Conservation (phyloP, 225 moss, liverwort and hornwort species). For the Marchantia polymorpha region DNA sequence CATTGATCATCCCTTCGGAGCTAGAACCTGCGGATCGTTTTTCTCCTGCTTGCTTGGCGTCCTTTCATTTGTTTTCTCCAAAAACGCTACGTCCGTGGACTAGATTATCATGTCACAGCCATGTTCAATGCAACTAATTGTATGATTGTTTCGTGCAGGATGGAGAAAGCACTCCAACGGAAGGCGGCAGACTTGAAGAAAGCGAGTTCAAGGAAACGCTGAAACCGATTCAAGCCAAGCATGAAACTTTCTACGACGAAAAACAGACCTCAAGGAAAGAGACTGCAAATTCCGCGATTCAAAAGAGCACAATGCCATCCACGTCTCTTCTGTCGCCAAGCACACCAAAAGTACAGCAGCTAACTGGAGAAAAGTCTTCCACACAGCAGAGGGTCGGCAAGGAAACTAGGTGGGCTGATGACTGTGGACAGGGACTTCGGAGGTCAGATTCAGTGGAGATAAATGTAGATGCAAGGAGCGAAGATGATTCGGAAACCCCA, state of each 20-base stretch:
- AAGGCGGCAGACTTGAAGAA: background rate
- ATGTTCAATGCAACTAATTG: too few species aligned
- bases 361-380: background rate
- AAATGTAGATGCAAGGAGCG: slow-evolving; percentile 38
- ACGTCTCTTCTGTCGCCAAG: background rate
- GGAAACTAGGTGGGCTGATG: slow-evolving; percentile 47
- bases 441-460: slow-evolving; percentile 42
- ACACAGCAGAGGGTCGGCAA: slow-evolving; percentile 21
- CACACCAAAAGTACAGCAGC: background rate
- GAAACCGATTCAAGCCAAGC: background rate
- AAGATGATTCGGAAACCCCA: slow-evolving; percentile 10
- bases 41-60: too few species aligned
- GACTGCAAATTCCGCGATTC: background rate
- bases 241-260: background rate
- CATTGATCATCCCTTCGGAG: too few species aligned
- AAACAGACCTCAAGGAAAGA: background rate
- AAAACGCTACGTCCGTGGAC: too few species aligned
- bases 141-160: slow-evolving; percentile 1
- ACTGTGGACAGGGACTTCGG: slow-evolving; percentile 7
- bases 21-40: too few species aligned
- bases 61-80: too few species aligned
- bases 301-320: background rate
- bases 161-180: slow-evolving; percentile 2
- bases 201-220: background rate
- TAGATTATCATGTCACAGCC: too few species aligned